Evolutionary conservation across 495 filamentous ascomycete species (phyloP).

Genomic region (Aspergillus cavernicola): DNA sequence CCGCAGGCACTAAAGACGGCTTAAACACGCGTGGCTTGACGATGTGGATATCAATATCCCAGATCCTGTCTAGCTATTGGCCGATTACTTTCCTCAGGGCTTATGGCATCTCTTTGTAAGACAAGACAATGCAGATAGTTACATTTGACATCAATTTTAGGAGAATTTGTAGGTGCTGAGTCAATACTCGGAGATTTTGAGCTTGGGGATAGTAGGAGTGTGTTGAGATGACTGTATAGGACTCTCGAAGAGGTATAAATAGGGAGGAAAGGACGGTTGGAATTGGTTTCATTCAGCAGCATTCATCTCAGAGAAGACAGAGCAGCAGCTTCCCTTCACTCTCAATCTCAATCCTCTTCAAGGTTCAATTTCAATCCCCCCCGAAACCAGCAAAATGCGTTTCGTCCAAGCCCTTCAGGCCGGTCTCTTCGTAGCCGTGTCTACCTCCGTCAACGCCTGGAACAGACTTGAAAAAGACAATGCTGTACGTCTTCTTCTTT

Average conservation of each 20-base stretch:
- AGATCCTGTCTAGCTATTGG: background rate
- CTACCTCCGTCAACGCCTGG: conserved; percentile 25
- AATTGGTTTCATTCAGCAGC: no score
- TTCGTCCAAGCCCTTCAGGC: conserved; percentile 3
- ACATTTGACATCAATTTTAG: background rate
- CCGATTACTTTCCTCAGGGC: background rate
- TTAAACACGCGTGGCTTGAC: background rate
- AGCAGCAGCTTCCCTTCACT: no score
- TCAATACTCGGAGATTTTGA: background rate
- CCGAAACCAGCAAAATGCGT: background rate
- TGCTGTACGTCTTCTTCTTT: conserved; percentile 32
- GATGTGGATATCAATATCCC: background rate
- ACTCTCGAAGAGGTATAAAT: no score
- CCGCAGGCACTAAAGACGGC: background rate
- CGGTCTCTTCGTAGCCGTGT: conserved; percentile 3
- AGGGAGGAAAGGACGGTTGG: background rate
- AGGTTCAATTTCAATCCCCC: background rate
- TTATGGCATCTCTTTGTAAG: background rate
- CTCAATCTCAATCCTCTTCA: background rate
- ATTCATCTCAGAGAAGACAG: no score
- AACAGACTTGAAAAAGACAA: conserved; percentile 54
- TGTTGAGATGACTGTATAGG: background rate
- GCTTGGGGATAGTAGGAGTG: background rate
- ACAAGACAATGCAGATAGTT: background rate
- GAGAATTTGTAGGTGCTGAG: background rate